Base-by-base conservation (phyloP, 257 asterid species). In the Capsicum baccatum region DNA sequence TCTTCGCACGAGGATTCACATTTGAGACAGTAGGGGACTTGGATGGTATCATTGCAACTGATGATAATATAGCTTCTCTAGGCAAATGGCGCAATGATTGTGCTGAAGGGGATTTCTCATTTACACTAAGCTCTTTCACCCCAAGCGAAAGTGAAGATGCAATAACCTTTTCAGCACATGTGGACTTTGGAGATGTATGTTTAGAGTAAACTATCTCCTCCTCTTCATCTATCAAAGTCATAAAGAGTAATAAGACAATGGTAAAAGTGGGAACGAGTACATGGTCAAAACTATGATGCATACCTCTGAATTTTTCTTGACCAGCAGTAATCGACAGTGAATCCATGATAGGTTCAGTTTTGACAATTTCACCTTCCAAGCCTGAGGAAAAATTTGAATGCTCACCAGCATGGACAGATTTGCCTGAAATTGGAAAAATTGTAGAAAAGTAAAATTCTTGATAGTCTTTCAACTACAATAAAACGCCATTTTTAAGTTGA, bases 351-450 rank as follows among this genome's bases (percentile, higher is more conserved):
- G 83, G 79, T 58, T 86, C 69, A 85, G 56, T 69, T 69, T 69
- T 84, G 73, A 47, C 59, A 35, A 48, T 33, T 6, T 87, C 86
- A 26, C 79, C 81, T 14, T 10, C 80, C 6, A 12, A 50, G 1
- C 21, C 60, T 1, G 74, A 74, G 83, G 85, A n/a, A 47, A 55
- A 14, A 13, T 68, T 83, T 48, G 80, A 69, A 79, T 9, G 47
- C 71, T 78, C 6, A 85, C 69, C 64, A 6, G 42, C 67, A 48
- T 14, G 19, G 55, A 85, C 79, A 16, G 85, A 79, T 82, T 88
- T 86, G 52, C 90, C 91, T 88, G 85, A 63, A 50, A 54, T 13
- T 48, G 56, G 33, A 14, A 76, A 56, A 48, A 15, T 0, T 8
- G 11, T 44, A 59, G 26, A 57, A 6, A 81, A 81, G 35, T 63